Conservation (phyloP, 2,329 filamentous ascomycete species). For the Pleoardoris graminearum region DNA sequence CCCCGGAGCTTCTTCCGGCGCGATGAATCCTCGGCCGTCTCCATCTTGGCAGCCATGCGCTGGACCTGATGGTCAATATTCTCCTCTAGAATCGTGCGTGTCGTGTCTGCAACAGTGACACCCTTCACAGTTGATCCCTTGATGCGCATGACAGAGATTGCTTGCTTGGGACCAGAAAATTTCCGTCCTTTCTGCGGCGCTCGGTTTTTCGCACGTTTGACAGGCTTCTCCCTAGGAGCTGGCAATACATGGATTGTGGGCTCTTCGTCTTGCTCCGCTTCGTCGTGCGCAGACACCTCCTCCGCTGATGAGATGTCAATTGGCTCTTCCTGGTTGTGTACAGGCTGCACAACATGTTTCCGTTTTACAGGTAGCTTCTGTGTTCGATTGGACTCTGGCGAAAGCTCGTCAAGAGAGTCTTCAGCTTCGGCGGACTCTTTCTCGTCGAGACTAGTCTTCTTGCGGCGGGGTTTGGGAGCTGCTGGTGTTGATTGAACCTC, state of each 20-base stretch:
- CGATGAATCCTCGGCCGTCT: conserved; percentile 45
- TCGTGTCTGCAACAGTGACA: conserved; percentile 57
- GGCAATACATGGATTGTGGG: conserved; percentile 13
- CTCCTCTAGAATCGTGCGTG: conserved; percentile 56
- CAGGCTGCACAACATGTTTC: not conserved
- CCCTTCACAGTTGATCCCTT: conserved; percentile 38
- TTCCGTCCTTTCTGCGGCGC: conserved; percentile 36
- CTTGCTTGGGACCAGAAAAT: conserved; percentile 33
- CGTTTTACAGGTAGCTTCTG: conserved; percentile 6
- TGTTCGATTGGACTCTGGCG: conserved; percentile 18
- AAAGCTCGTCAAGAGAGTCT: conserved; percentile 25
- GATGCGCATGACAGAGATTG: conserved; percentile 44
- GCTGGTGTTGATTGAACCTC: conserved; percentile 18
- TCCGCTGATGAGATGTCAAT: conserved; percentile 25
- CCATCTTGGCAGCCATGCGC: conserved; percentile 45
- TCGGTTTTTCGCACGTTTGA: conserved; percentile 22
- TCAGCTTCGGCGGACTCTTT: conserved; percentile 13
- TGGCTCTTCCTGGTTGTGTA: conserved; percentile 2
- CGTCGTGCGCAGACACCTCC: conserved; percentile 21
- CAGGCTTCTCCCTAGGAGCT: conserved; percentile 10
- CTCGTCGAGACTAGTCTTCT: conserved; percentile 2
- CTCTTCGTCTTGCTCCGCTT: conserved; percentile 21
- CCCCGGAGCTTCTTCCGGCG: conserved; percentile 48
- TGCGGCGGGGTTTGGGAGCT: conserved; percentile 14
- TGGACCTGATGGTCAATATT: conserved; percentile 52